Conservation (phyloP, 805 yeast species). For the Wickerhamomyces alni region DNA sequence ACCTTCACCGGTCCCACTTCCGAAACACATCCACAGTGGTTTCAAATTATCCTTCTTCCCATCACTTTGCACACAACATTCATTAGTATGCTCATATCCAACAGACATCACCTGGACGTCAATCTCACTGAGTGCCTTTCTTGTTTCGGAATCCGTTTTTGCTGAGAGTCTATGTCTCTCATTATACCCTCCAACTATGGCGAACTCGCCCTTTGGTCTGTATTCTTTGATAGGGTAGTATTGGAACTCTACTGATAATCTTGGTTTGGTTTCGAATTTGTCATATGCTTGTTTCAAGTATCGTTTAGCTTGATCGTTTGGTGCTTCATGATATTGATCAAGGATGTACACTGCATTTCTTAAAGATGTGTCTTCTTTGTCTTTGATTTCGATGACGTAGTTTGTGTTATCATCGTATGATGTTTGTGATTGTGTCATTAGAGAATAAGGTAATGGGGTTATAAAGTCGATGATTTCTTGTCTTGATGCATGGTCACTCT, state of each 20-base stretch:
- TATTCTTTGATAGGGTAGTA: conserved; percentile 64
- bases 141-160: conserved; percentile 31
- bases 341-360: conserved; percentile 42
- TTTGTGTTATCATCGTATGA: conserved; percentile 44
- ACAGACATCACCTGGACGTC: conserved; percentile 53
- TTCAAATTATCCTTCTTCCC: conserved; percentile 6
- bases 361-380: conserved; percentile 15
- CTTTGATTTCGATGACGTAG: conserved; percentile 37
- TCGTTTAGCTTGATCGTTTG: conserved; percentile 19
- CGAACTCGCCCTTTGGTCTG: conserved; percentile 30
- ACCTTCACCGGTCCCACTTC: conserved; percentile 63
- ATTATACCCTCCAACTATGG: conserved; percentile 33
- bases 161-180: conserved; percentile 33
- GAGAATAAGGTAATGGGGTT: conserved; percentile 43
- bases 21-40: conserved; percentile 58
- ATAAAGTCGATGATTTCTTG: conserved; percentile 39
- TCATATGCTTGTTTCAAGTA: conserved; percentile 27
- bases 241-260: conserved; percentile 54
- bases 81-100: conserved; percentile 69
- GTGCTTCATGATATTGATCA: conserved; percentile 45
- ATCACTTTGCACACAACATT: conserved; percentile 45
- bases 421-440: conserved; percentile 24
- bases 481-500: conserved; percentile 41
- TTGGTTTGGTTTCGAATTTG: conserved; percentile 19
- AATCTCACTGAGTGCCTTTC: conserved; percentile 34